A percentile compares a stretch with the other conserved stretches of the same genome.
Evolutionary conservation across 1,139 yeast genomes (phyloP).

Genomic region (Suhomyces atakaporum): DNA sequence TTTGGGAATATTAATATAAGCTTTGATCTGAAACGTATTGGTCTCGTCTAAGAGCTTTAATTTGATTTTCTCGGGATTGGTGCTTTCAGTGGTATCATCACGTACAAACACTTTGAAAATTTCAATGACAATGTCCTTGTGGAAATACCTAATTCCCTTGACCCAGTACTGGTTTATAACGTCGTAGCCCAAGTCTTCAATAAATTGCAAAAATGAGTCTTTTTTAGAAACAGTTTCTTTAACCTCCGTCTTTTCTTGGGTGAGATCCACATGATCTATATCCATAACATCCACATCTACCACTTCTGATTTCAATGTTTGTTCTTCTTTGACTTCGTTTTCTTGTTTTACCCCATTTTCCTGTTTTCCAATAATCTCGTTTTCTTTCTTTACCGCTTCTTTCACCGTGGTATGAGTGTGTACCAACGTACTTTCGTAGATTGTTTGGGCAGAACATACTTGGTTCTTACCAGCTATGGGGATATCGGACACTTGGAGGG

Average conservation of each 20-base stretch:
- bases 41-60: conserved; percentile 55
- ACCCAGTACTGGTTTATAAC: conserved; percentile 66
- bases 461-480: conserved; percentile 85
- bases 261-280: conserved; percentile 9
- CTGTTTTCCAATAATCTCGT: neutral
- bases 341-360: neutral
- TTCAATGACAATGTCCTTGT: conserved; percentile 65
- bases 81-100: conserved; percentile 31
- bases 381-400: conserved; percentile 1
- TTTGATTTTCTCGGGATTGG: conserved; percentile 29
- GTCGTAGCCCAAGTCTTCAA: conserved; percentile 72
- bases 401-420: conserved; percentile 40
- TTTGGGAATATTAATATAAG: conserved; percentile 67
- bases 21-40: conserved; percentile 62
- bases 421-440: conserved; percentile 65
- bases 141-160: conserved; percentile 65
- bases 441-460: conserved; percentile 62
- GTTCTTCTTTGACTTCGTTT: neutral
- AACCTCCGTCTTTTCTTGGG: conserved; percentile 4
- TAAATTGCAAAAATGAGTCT: conserved; percentile 48
- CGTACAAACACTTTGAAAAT: conserved; percentile 52
- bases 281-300: conserved; percentile 11
- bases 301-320: neutral
- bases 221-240: conserved; percentile 16
- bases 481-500: conserved; percentile 70